Evolutionary conservation across 2,329 filamentous ascomycete genomes (phyloP).

Genomic region (Botrytis tulipae): DNA sequence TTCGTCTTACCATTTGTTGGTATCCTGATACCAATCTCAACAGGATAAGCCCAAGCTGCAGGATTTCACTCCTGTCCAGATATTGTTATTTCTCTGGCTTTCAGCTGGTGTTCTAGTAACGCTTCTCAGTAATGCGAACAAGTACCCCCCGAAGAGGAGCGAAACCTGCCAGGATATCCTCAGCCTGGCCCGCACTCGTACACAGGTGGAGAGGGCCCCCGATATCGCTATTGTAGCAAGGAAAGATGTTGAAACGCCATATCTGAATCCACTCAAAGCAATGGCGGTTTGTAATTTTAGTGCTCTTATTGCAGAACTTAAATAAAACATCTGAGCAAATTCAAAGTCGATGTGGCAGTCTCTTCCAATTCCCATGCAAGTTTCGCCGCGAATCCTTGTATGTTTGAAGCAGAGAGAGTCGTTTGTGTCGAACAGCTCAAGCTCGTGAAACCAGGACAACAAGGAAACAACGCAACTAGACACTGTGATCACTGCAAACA

Average conservation of each 20-base stretch:
- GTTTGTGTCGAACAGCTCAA: neutral
- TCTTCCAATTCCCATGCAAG: neutral
- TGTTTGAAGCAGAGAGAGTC: neutral
- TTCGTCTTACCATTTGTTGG: neutral
- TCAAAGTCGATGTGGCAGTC: neutral
- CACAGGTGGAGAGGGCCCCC: neutral
- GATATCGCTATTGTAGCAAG: neutral
- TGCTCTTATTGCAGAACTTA: neutral
- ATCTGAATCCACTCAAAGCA: neutral
- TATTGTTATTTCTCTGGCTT: conserved; percentile 72
- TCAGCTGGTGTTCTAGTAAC: conserved; percentile 68
- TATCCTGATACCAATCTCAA: neutral
- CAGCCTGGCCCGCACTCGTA: neutral
- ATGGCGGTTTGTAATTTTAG: fast-evolving
- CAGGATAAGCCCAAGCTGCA: neutral
- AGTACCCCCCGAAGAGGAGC: conserved; percentile 65
- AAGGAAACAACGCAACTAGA: no score
- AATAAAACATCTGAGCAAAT: neutral
- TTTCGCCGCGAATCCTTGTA: neutral
- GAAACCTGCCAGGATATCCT: conserved; percentile 43
- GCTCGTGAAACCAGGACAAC: neutral
- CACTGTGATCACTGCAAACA: no score
- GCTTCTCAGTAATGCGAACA: conserved; percentile 70
- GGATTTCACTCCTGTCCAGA: conserved; percentile 37
- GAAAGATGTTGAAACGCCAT: neutral